Evolutionary conservation across 1,139 yeast genomes (phyloP), one percentile per base, ranked within the genome.

Genomic region (Geotrichum bryndzae): DNA sequence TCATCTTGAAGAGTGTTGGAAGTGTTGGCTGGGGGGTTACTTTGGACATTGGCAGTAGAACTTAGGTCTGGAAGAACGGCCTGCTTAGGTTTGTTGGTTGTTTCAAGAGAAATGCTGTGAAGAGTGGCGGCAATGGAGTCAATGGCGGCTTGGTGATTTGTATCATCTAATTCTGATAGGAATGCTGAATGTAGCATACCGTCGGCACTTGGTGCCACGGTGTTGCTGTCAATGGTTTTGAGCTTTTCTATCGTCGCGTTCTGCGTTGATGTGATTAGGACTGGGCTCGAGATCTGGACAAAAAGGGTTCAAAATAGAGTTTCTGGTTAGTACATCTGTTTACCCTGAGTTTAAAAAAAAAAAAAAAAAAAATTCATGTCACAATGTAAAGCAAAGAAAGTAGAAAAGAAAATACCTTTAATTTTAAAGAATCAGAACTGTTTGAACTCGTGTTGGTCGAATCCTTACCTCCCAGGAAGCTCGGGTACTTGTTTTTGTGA

Each of bases 241-340:
- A 56, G 59, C 6, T 33, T 31, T 25, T 56, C 59, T 13, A 56
- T 33, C 11, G 50, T 51, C 11, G 55, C 54, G 22, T 51, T 11
- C 23, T 51, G 59, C 10, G 59, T 56, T 18, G 59, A 56, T 13
- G 38, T 51, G 45, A 56, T 56, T 13, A 56, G 33, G 27, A 54
- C 45, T 2, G 59, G 59, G 51, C 45, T 56, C 27, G 59, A 56
- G 25, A 56, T 56, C 59, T 56, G 31, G 7, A 41, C 46, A 41
- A 15, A 41, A 41, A 41, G 18, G 46, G 46, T 13, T 41, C n/a
- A 41, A 11, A 27, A 41, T n/a, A 5, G 46, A n/a, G n/a, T 41
- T 15, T 41, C 18, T 15, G 46, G 46, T 41, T 41, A 41, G 46
- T 15, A 15, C 18, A 6, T 41, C 18, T 41, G 46, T 41, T 41